Conservation (phyloP, 2,329 filamentous ascomycete genomes). For the Pseudofabraea citricarpa region DNA sequence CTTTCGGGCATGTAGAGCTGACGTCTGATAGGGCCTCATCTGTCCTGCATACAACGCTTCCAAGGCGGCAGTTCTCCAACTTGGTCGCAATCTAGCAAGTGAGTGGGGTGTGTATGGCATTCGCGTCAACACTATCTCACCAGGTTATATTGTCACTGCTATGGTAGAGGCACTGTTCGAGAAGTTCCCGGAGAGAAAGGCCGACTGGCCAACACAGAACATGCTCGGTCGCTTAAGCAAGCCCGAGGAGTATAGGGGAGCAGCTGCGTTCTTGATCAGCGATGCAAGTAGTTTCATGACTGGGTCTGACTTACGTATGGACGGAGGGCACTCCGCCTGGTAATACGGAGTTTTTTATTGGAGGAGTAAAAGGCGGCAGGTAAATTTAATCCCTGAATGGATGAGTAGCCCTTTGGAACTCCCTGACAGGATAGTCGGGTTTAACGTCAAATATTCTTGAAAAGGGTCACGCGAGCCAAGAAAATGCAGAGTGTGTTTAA, state of each 20-base stretch:
- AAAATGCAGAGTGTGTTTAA: no score
- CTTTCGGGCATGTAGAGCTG: conserved; percentile 1
- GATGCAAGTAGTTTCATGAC: conserved; percentile 69
- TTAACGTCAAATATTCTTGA: no score
- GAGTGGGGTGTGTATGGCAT: conserved; percentile 68
- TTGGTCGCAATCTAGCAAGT: conserved; percentile 63
- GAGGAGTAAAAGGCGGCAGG: no score
- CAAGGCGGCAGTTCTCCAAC: conserved; percentile 70
- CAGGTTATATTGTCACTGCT: conserved; percentile 74
- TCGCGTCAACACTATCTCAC: conserved; percentile 75
- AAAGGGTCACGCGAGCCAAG: no score
- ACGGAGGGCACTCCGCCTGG: conserved; percentile 42
- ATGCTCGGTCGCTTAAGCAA: conserved; percentile 70
- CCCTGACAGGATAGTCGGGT: no score
- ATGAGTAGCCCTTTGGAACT: no score
- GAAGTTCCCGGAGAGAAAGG: conserved; percentile 62
- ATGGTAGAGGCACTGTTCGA: conserved; percentile 82
- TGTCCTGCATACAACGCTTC: conserved; percentile 69
- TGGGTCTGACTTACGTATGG: conserved; percentile 29
- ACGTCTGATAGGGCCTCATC: conserved; percentile 45
- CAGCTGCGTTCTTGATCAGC: conserved; percentile 63
- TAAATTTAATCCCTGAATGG: no score
- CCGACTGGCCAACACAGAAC: conserved; percentile 76
- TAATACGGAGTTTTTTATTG: conserved; percentile 25
- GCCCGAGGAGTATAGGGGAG: conserved; percentile 67